Evolutionary conservation across 208 protist genomes (phyloP), one percentile per base, ranked within the genome.

Genomic region (Leishmania tropica): DNA sequence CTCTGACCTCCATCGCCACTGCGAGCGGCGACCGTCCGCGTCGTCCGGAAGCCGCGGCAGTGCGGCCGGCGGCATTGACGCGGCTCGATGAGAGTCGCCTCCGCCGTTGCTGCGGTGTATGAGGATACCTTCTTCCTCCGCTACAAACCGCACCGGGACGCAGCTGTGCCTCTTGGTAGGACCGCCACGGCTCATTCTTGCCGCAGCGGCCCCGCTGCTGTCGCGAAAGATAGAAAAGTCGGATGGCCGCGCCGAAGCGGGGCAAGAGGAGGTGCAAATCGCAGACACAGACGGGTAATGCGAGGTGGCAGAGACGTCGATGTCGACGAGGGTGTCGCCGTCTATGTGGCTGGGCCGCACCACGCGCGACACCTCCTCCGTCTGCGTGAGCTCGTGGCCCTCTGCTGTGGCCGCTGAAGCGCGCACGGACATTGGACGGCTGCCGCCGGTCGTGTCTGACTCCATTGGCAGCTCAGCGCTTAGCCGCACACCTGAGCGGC

Each of bases 151-250:
- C 6, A 77, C 21, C 1, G 79, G 67, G 37, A 80, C 65, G 75
- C 13, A 80, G 78, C 74, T 86, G 78, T 37, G 74, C 1, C 65
- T 71, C 37, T 82, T 83, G 17, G 42, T 17, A 4, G 65, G 35
- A n/a, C n/a, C 64, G 11, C 72, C 78, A 10, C 72, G 37, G 13
- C 37, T 37, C 31, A 65, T 60, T 24, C 19, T 71, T 31, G 28
- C 80, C 53, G 48, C 76, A 31, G 72, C 67, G 48, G 58, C 48
- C 62, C 68, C 73, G 53, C 58, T 79, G 67, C 90, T 94, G 65
- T 96, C 93, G 45, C 92, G 87, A 78, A 93, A 93, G 75, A 95
- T 95, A 51, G 89, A 90, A 84, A 95, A 96, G 47, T 90, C 93
- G 8, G 93, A 95, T 58, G 83, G 87, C 17, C 89, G 80, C 56